A percentile compares a stretch with the other conserved stretches of the same genome.
phyloP scores from a whole-genome alignment of 352 stramenopile genomes.

The Thalassiosira hispida region DNA sequence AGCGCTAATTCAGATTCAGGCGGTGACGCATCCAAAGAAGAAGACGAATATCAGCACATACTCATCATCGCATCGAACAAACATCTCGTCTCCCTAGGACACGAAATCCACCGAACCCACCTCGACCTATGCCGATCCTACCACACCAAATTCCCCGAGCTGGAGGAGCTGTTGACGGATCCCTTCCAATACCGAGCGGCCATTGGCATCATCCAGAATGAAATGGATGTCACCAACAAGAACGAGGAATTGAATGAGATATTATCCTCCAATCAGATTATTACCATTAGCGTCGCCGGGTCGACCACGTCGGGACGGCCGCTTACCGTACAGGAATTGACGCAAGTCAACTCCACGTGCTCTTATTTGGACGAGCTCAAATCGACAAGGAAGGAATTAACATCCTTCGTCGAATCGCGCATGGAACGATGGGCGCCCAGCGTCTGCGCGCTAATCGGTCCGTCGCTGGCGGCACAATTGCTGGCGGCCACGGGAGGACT shows the following conservation, averaged over 20 bases:
- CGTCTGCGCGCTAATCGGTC: constrained; percentile 89
- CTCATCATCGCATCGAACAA: constrained; percentile 87
- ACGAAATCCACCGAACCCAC: constrained; percentile 92
- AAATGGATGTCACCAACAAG: constrained; percentile 90
- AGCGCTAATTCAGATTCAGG: not conserved
- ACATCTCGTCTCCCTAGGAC: constrained; percentile 89
- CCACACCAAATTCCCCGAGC: constrained; percentile 92
- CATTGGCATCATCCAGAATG: constrained; percentile 71
- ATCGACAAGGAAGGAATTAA: constrained; percentile 66
- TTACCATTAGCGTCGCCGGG: constrained; percentile 93
- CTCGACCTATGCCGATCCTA: constrained; percentile 90
- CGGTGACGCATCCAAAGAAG: constrained; percentile 43
- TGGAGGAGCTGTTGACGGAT: constrained; percentile 93
- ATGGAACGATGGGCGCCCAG: constrained; percentile 70
- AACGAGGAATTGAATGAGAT: constrained; percentile 89
- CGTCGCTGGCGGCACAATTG: constrained; percentile 92
- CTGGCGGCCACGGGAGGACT: constrained; percentile 94
- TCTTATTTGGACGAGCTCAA: constrained; percentile 90
- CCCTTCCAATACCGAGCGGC: constrained; percentile 92
- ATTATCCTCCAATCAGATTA: constrained; percentile 91
- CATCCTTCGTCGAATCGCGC: constrained; percentile 63
- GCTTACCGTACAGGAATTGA: constrained; percentile 85
- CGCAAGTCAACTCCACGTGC: constrained; percentile 85
- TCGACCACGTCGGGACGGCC: constrained; percentile 90
- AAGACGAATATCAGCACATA: constrained; percentile 61